Evolutionary conservation across 768 basidiomycete species (phyloP).

Genomic region (Leccinum subgranulosum): DNA sequence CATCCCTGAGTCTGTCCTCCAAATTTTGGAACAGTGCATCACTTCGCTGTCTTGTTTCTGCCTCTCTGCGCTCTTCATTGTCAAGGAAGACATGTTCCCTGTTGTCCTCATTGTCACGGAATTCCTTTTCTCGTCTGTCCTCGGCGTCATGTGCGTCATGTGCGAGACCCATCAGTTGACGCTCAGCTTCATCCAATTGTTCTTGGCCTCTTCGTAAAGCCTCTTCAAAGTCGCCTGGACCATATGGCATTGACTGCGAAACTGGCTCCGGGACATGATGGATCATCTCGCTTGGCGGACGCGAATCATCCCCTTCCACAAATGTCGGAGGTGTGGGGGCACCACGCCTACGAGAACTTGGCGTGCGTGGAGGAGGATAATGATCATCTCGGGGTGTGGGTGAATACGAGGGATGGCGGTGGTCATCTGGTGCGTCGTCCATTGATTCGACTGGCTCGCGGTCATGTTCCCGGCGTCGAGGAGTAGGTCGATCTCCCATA

Average conservation of each 20-base stretch:
- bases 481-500: background rate
- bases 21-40: slow-evolving; percentile 26
- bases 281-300: slow-evolving; percentile 25
- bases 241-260: slow-evolving; percentile 12
- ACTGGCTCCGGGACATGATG: slow-evolving; percentile 26
- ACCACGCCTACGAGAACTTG: slow-evolving; percentile 20
- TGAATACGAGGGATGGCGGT: slow-evolving; percentile 12
- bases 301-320: slow-evolving; percentile 18
- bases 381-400: slow-evolving; percentile 1
- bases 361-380: slow-evolving; percentile 10
- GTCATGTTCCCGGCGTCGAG: background rate
- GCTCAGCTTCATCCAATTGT: slow-evolving; percentile 55
- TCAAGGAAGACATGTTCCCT: slow-evolving; percentile 60
- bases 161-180: slow-evolving; percentile 45
- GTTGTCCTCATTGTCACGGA: slow-evolving; percentile 62
- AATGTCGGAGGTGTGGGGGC: slow-evolving; percentile 9
- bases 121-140: slow-evolving; percentile 59
- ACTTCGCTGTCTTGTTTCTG: slow-evolving; percentile 48
- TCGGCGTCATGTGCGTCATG: slow-evolving; percentile 58
- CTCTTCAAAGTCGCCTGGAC: slow-evolving; percentile 39
- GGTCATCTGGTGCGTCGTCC: background rate
- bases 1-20: slow-evolving; percentile 26
- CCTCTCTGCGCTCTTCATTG: slow-evolving; percentile 53
- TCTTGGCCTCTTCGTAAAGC: slow-evolving; percentile 46
- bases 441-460: background rate